Conservation (phyloP, 2,329 filamentous ascomycete species). For the Zymoseptoria tritici region DNA sequence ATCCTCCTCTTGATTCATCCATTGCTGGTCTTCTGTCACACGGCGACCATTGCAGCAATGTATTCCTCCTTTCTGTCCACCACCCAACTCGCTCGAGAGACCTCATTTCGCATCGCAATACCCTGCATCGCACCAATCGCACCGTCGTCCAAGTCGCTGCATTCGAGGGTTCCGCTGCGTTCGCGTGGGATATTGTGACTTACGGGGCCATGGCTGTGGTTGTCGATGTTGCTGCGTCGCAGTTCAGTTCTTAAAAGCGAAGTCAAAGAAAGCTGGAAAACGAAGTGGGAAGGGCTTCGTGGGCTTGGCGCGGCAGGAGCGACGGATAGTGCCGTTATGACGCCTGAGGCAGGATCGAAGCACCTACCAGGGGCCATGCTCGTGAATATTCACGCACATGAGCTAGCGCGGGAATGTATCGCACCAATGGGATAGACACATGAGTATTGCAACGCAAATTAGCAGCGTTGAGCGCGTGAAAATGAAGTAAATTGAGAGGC, state of each 20-base stretch:
- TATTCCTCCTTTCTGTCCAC: background rate
- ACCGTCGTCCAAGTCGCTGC: background rate
- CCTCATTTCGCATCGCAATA: background rate
- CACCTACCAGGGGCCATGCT: background rate
- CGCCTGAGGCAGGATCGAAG: background rate
- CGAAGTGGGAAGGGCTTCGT: background rate
- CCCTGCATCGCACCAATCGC: background rate
- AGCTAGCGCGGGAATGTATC: background rate
- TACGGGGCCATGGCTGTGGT: conserved; percentile 37
- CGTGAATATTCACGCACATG: background rate
- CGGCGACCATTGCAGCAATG: background rate
- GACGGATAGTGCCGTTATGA: background rate
- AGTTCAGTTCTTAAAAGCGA: background rate
- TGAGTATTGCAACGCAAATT: background rate
- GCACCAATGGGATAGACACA: background rate
- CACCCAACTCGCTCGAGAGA: background rate
- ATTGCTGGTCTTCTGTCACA: background rate
- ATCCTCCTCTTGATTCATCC: background rate
- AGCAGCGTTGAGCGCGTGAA: background rate
- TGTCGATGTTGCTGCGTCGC: conserved; percentile 17
- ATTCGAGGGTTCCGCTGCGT: background rate
- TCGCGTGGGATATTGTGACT: conserved; percentile 3
- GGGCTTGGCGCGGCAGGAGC: background rate
- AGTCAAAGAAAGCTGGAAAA: background rate
- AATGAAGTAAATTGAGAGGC: background rate